Conservation (phyloP, 345 rosid species). For the Citrus hindsii region DNA sequence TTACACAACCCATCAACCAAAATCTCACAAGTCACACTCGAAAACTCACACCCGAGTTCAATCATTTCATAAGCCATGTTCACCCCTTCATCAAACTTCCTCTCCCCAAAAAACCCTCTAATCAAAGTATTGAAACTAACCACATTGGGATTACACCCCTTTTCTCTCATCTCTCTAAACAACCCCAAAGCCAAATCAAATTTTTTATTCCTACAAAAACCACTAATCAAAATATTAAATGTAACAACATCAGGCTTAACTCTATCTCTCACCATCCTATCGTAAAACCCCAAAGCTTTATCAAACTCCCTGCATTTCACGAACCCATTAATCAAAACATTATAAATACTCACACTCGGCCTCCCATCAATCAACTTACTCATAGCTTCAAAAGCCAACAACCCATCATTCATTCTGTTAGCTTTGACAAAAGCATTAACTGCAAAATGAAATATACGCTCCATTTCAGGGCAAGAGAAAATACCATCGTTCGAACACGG, state of each 20-base stretch:
- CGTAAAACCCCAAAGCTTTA: conserved; percentile 46
- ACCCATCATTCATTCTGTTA: conserved; percentile 52
- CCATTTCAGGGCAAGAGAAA: conserved; percentile 77
- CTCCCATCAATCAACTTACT: conserved; percentile 71
- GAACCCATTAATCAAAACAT: conserved; percentile 64
- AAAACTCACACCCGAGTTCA: conserved; percentile 54
- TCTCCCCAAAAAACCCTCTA: conserved; percentile 55
- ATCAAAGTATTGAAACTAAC: conserved; percentile 84
- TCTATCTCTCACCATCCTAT: conserved; percentile 59
- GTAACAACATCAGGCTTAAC: conserved; percentile 72
- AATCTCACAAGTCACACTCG: conserved; percentile 78
- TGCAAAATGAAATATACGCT: conserved; percentile 52
- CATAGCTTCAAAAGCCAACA: conserved; percentile 60
- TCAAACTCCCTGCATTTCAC: conserved; percentile 52
- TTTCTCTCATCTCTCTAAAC: conserved; percentile 76
- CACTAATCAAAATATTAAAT: conserved; percentile 68
- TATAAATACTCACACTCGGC: conserved; percentile 50
- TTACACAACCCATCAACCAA: conserved; percentile 70
- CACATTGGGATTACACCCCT: conserved; percentile 72
- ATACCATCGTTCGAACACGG: conserved; percentile 77
- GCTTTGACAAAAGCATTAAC: conserved; percentile 55
- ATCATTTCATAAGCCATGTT: conserved; percentile 84
- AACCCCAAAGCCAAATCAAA: conserved; percentile 59
- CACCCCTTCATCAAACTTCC: conserved; percentile 60
- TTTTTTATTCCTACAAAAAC: conserved; percentile 49